Base-by-base conservation (phyloP, 768 basidiomycete genomes). In the Exidia glandulosa region DNA sequence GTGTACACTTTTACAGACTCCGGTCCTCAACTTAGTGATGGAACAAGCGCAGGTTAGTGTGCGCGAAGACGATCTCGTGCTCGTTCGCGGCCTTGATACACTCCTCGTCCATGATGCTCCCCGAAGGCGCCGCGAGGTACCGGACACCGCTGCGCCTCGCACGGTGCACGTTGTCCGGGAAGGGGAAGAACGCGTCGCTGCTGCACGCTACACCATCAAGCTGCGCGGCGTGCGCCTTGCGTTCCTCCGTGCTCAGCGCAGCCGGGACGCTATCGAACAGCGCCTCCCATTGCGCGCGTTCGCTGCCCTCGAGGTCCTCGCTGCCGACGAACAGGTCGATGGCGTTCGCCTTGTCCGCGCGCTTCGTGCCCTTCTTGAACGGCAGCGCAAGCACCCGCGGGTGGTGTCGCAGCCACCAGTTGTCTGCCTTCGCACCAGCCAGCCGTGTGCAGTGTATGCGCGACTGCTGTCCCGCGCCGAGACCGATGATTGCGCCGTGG, bases 101-200 rank as follows among this genome's bases (percentile, higher is more conserved):
- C 71, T 94, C 95, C 50, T 73, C 84, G 68, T 99, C 96, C 95
- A 98, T 98, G 62, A 99, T 93, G 65, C 90, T 94, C 55, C 96
- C 96, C 56, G 86, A 83, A 2, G 90, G 88, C 6, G 94, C 93
- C 29, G 92, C 93, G 54, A 99, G 79, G 73, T 96, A 97, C 69
- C 75, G 83, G 56, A 93, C 94, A 0, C 96, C 96, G 62, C 92
- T 94, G 79, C 89, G 87, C 72, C 82, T 79, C 57, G 92, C 90
- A 50, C 96, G 80, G 70, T 97, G 90, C 33, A 99, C 95, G 66
- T 98, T 99, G 69, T 99, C 96, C 13, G 95, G 82, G 84, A 98
- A 98, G 19, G 96, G 96, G 93, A 98, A 98, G 82, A 99, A 99
- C 57, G 95, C 96, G 65, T 99, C 96, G 62, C 91, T 94, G 32